A percentile compares a stretch with the other conserved stretches of the same genome.
phyloP scores from a whole-genome alignment of 257 asterid species.

The Solanum ossicruentum region DNA sequence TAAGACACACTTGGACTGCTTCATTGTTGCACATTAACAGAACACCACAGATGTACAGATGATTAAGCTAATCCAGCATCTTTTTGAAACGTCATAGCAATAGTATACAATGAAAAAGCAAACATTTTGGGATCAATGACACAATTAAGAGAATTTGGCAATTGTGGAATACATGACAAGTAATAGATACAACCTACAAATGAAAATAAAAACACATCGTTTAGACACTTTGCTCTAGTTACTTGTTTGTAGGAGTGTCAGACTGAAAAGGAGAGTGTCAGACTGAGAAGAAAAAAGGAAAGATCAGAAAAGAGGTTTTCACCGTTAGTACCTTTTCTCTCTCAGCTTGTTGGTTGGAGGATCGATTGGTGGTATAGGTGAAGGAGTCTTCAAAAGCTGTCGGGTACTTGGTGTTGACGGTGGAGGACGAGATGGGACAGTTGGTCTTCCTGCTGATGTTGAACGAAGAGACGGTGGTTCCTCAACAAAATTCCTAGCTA shows the following conservation, averaged over 20 bases:
- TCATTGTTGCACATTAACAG: not conserved
- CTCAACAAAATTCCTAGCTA: slow-evolving; percentile 38
- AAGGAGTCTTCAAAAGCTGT: slow-evolving; percentile 37
- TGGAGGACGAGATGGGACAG: slow-evolving; percentile 41
- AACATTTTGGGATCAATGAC: not conserved
- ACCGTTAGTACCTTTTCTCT: slow-evolving; percentile 61
- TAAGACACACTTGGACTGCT: not conserved
- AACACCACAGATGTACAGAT: not conserved
- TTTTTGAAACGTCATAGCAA: not conserved
- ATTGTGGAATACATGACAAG: not conserved
- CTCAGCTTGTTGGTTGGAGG: slow-evolving; percentile 56
- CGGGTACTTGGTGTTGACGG: slow-evolving; percentile 50
- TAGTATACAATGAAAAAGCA: not conserved
- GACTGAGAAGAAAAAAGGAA: not conserved
- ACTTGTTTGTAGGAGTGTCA: not conserved
- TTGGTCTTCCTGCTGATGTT: slow-evolving; percentile 70
- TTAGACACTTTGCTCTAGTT: not conserved
- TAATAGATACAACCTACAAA: not conserved
- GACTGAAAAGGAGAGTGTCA: not conserved
- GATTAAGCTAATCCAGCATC: not conserved
- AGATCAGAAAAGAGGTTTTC: not conserved
- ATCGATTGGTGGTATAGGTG: slow-evolving; percentile 59
- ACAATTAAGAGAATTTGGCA: not conserved
- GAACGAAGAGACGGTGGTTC: slow-evolving; percentile 56
- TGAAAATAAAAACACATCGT: not conserved